phyloP scores from a whole-genome alignment of 805 yeast genomes.

The Lachancea quebecensis region DNA sequence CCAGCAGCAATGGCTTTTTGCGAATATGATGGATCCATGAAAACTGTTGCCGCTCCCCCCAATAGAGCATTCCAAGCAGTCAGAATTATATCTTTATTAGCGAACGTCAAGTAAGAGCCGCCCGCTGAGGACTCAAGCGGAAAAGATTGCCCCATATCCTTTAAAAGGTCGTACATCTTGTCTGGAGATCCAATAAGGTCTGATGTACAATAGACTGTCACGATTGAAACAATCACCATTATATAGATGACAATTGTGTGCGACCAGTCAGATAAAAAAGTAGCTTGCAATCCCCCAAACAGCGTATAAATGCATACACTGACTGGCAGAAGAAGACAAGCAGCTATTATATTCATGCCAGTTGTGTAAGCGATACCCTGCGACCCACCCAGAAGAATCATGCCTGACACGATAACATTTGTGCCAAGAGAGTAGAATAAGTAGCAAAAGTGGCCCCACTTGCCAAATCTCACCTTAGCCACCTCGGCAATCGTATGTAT shows the following conservation, averaged over 20 bases:
- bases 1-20: conserved; percentile 65
- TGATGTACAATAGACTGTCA: conserved; percentile 62
- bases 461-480: conserved; percentile 69
- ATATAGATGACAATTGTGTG: conserved; percentile 71
- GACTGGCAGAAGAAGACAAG: conserved; percentile 66
- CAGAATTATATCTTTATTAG: conserved; percentile 71
- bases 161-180: conserved; percentile 61
- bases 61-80: conserved; percentile 33
- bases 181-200: conserved; percentile 63
- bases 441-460: conserved; percentile 60
- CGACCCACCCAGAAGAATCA: conserved; percentile 81
- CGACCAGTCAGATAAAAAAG: conserved; percentile 62
- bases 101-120: conserved; percentile 78
- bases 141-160: conserved; percentile 41
- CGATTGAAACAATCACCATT: conserved; percentile 67
- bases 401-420: conserved; percentile 58
- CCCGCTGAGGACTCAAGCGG: conserved; percentile 65
- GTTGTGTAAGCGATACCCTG: conserved; percentile 70
- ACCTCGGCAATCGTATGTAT: conserved; percentile 84
- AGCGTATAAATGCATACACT: conserved; percentile 63
- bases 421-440: conserved; percentile 48
- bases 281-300: conserved; percentile 70
- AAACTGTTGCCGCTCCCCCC: conserved; percentile 3
- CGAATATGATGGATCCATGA: conserved; percentile 33
- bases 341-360: conserved; percentile 74